Percentiles rank a stretch among this genome's conserved stretches.
phyloP scores from a whole-genome alignment of 495 filamentous ascomycete genomes.

The Letharia columbiana region DNA sequence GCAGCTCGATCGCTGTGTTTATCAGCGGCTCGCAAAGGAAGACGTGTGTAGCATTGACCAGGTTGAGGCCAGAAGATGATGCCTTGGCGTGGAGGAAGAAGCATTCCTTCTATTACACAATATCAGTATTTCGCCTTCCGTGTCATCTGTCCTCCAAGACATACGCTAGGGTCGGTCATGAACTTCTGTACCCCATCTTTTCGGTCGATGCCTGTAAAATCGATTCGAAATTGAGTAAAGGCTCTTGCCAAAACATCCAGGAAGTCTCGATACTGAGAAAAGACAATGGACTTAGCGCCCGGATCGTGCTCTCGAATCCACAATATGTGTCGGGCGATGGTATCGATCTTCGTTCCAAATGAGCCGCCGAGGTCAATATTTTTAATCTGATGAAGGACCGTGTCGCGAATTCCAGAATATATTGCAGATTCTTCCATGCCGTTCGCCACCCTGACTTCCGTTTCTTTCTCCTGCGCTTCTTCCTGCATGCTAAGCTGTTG shows the following conservation, averaged over 20 bases:
- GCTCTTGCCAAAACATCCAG: conserved; percentile 63
- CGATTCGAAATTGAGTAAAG: conserved; percentile 59
- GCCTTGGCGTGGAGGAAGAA: conserved; percentile 84
- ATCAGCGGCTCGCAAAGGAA: conserved; percentile 90
- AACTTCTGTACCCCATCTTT: conserved; percentile 61
- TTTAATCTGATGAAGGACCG: conserved; percentile 70
- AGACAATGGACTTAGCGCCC: conserved; percentile 81
- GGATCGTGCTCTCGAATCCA: conserved; percentile 81
- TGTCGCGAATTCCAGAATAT: conserved; percentile 65
- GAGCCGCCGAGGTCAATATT: conserved; percentile 65
- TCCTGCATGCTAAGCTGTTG: conserved; percentile 60
- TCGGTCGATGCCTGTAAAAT: conserved; percentile 55
- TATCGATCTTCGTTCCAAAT: conserved; percentile 86
- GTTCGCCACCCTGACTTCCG: neutral
- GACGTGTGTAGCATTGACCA: conserved; percentile 88
- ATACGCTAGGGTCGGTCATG: conserved; percentile 57
- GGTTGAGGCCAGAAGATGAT: conserved; percentile 78
- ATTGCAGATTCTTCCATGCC: conserved; percentile 45
- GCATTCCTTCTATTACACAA: conserved; percentile 50
- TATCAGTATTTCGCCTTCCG: conserved; percentile 8
- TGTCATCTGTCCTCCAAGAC: conserved; percentile 11
- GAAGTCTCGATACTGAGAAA: conserved; percentile 80
- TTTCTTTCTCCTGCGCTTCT: conserved; percentile 38
- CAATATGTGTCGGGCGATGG: conserved; percentile 66
- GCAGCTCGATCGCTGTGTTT: conserved; percentile 86